Base-by-base conservation (phyloP, 73 alveolate genomes). In the Breviolum minutum region DNA sequence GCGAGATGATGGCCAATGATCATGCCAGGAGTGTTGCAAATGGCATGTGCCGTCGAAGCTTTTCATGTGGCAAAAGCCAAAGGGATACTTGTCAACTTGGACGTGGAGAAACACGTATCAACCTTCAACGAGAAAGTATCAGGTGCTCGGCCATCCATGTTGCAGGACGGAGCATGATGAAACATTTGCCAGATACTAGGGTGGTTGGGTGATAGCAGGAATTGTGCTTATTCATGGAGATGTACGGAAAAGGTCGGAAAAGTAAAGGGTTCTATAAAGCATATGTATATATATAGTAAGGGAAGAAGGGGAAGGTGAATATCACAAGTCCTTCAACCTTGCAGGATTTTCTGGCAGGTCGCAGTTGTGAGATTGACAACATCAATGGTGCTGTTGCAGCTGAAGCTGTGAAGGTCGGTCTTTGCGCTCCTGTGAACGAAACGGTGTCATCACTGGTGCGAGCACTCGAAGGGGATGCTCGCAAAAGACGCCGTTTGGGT, bases 1-100 rank as follows among this genome's bases (percentile, higher is more conserved):
- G 88, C 22, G 88, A 80, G 68, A 80, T 80, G 88, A 80, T 80
- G 88, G 88, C 88, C 68, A 27, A 80, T 48, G 88, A 80, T 40
- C 32, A 32, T 48, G 64, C 69, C 40, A 0, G 68, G 17, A 12
- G 54, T 6, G 88, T 80, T 80, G 88, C 69, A 63, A 63, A 32
- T 80, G 69, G 88, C 64, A 16, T 80, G 88, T 48, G 88, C 88
- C 54, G 68, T 63, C 19, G 88, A 80, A 80, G 88, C 54, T 14
- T 80, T 48, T 27, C 40, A 80, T 63, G 54, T 80, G 7, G 88
- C 88, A 7, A n/a, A 48, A 66, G 68, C 30, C 29, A 80, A 80
- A 16, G 32, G 30, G 17, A 80, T 80, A 7, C 68, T 80, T 63
- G 32, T 12, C 16, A 66, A 80, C 24, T 80, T 80, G 40, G 88